phyloP scores from a whole-genome alignment of 148 eudicot species.

The Arctostaphylos glauca region DNA sequence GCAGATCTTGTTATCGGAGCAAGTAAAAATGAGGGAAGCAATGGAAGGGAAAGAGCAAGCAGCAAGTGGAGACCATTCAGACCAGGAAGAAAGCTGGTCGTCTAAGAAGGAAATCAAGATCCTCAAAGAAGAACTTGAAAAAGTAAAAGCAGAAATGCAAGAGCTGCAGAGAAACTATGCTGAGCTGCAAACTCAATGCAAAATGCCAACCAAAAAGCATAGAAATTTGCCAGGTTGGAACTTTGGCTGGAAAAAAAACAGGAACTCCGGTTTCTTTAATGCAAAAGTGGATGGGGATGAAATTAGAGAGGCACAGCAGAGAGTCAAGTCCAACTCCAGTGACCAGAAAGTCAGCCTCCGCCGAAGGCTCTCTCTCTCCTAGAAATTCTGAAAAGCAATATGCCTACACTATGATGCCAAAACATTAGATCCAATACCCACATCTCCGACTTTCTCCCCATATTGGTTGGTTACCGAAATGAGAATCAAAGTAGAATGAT shows the following conservation, averaged over 20 bases:
- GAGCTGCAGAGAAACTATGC: constrained; percentile 56
- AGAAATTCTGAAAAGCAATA: constrained; percentile 11
- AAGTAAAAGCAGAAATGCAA: constrained; percentile 41
- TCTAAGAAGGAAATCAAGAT: constrained; percentile 48
- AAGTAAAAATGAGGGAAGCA: constrained; percentile 56
- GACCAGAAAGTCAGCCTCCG: constrained; percentile 21
- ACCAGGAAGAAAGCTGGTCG: constrained; percentile 32
- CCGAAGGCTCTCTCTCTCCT: constrained; percentile 45
- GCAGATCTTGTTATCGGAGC: constrained; percentile 74
- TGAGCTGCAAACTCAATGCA: constrained; percentile 55
- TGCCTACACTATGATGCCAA: neutral
- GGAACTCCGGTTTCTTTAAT: constrained; percentile 34
- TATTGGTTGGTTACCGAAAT: neutral
- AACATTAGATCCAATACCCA: neutral
- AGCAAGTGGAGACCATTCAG: constrained; percentile 27
- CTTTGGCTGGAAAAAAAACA: constrained; percentile 48
- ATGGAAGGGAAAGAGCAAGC: constrained; percentile 45
- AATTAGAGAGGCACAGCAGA: constrained; percentile 26
- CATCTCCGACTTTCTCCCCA: neutral
- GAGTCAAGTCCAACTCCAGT: constrained; percentile 8
- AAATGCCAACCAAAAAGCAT: constrained; percentile 38
- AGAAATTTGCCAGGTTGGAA: constrained; percentile 46
- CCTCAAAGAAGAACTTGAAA: constrained; percentile 56
- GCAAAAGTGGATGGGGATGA: constrained; percentile 36
- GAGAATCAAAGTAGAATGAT: neutral